Percentiles rank a stretch among this genome's conserved stretches.
Evolutionary conservation across 257 asterid genomes (phyloP).

Genomic region (Scutellaria minor): DNA sequence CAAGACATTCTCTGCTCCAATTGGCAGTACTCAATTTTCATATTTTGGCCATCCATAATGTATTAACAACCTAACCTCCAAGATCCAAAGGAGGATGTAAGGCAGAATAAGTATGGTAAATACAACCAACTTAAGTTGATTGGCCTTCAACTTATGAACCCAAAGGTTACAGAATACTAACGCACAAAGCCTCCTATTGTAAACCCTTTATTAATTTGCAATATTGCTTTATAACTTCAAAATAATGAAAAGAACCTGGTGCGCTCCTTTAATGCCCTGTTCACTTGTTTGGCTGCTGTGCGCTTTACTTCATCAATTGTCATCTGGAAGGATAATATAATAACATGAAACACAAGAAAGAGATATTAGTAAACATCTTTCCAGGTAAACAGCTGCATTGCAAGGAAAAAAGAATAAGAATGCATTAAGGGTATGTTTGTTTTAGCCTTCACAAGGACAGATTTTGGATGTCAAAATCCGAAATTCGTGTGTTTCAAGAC

Average conservation of each 20-base stretch:
- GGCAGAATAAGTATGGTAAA: neutral
- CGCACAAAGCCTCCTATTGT: slow-evolving; percentile 25
- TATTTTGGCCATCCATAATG: slow-evolving; percentile 1
- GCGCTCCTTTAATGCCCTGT: slow-evolving; percentile 79
- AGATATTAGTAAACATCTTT: slow-evolving; percentile 12
- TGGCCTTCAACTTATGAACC: slow-evolving; percentile 17
- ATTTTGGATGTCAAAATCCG: too few relatives aligned
- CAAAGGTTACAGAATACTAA: slow-evolving; percentile 25
- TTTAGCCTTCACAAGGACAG: too few relatives aligned
- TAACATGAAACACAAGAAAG: slow-evolving; percentile 30
- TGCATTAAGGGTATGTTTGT: too few relatives aligned
- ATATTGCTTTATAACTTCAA: slow-evolving; percentile 18
- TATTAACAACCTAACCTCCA: neutral
- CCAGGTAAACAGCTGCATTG: slow-evolving; percentile 1
- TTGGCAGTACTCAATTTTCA: slow-evolving; percentile 1
- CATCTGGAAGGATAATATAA: slow-evolving; percentile 54
- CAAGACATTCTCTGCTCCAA: neutral
- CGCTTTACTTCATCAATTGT: slow-evolving; percentile 96
- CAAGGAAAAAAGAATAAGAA: slow-evolving; percentile 4
- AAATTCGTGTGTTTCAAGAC: too few relatives aligned
- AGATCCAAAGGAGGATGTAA: slow-evolving; percentile 18
- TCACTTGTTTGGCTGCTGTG: slow-evolving; percentile 87
- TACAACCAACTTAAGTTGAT: slow-evolving; percentile 17
- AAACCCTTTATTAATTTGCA: slow-evolving; percentile 21
- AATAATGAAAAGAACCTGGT: slow-evolving; percentile 60